phyloP scores from a whole-genome alignment of 2,329 filamentous ascomycete species.

The Colletotrichum neosansevieriae region DNA sequence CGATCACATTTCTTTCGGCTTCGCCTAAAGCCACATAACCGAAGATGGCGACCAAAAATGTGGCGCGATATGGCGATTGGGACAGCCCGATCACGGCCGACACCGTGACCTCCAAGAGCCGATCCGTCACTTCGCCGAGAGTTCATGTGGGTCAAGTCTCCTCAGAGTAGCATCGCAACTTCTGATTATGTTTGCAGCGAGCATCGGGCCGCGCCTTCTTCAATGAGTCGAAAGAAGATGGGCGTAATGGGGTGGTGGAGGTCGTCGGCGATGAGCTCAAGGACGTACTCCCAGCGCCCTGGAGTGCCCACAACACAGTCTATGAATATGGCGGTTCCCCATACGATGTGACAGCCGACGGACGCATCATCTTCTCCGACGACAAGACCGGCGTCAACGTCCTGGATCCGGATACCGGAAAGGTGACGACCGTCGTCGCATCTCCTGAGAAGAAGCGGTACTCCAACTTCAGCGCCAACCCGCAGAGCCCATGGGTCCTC shows the following conservation, averaged over 20 bases:
- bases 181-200: conserved; percentile 41
- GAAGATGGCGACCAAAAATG: conserved; percentile 45
- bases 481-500: conserved; percentile 56
- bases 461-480: conserved; percentile 60
- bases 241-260: conserved; percentile 59
- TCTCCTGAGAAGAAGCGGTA: conserved; percentile 53
- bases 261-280: conserved; percentile 48
- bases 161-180: background rate
- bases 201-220: conserved; percentile 52
- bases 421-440: conserved; percentile 52
- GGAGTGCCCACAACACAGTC: conserved; percentile 58
- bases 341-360: conserved; percentile 54
- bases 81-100: conserved; percentile 53
- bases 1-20: accelerated
- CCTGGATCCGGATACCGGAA: conserved; percentile 52
- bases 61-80: conserved; percentile 54
- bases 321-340: conserved; percentile 67
- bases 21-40: background rate
- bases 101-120: conserved; percentile 51
- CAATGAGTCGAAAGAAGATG: conserved; percentile 53
- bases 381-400: conserved; percentile 56
- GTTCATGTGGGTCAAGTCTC: conserved; percentile 47
- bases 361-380: conserved; percentile 61
- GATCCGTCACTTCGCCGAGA: conserved; percentile 50
- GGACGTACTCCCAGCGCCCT: conserved; percentile 57